Base-by-base conservation (phyloP, 2,329 filamentous ascomycete species). In the Aspergillus fijiensis region DNA sequence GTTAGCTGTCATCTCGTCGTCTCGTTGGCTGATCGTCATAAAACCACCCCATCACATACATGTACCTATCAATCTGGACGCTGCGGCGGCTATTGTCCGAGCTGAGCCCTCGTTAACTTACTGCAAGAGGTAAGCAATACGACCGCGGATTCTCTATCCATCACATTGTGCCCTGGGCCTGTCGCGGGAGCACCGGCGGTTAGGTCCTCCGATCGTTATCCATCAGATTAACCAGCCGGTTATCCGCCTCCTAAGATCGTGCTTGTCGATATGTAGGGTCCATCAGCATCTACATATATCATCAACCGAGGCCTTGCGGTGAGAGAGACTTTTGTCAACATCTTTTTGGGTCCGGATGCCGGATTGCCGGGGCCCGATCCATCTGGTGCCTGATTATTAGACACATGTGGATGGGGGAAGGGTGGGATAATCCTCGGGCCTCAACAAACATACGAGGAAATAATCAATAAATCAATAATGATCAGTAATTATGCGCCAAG, bases 11-110 rank as follows among this genome's bases (percentile, higher is more conserved):
- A 49, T 23, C 42, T 23, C 29, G 48, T 39, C 52, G 50, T 16
- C 49, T 56, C 39, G 59, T 57, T 63, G 55, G 61, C 61, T 59
- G 61, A 61, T 52, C 57, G 19, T 39, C 51, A 47, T 51, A 49
- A 57, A 49, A 35, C 31, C 55, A 56, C 49, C 47, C 49, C 21
- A 27, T 33, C 49, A 29, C 27, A 29, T 29, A 29, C 9, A 29
- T 29, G 27, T 29, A 10, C 27, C 27, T 29, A 29, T 51, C 51
- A 39, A 42, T 16, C 52, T 52, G 53, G 45, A 35, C 42, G 31
- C 49, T n/a, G 14, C 51, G 19, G 61, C 61, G 58, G 55, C 52
- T 63, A 60, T 56, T 55, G 55, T 60, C 58, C 59, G 61, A 60
- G 50, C 58, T 56, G 61, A 60, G 50, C 54, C 35, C 39, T 31